phyloP scores from a whole-genome alignment of 2,329 filamentous ascomycete genomes.

The Colletotrichum noveboracense region DNA sequence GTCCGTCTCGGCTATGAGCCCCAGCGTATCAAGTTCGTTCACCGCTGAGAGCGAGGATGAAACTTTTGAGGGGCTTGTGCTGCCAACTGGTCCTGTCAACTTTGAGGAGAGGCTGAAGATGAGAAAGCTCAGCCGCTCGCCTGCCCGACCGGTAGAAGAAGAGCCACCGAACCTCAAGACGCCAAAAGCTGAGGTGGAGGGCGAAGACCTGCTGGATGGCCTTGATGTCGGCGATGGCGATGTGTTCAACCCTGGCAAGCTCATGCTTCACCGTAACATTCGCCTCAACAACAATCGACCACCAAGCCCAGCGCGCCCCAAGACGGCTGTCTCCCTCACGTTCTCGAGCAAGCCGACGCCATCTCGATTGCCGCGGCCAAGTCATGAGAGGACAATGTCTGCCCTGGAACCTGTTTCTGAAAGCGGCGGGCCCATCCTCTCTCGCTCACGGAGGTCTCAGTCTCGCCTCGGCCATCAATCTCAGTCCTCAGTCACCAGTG shows the following conservation, averaged over 20 bases:
- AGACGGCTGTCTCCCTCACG: constrained; percentile 83
- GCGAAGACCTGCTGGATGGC: constrained; percentile 84
- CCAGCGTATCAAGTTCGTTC: constrained; percentile 89
- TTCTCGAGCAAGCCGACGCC: constrained; percentile 81
- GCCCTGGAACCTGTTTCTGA: constrained; percentile 94
- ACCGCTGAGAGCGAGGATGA: constrained; percentile 95
- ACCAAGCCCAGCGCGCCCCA: constrained; percentile 72
- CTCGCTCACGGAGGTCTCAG: constrained; percentile 64
- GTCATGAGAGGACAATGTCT: constrained; percentile 67
- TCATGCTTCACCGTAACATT: constrained; percentile 89
- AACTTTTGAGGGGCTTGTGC: constrained; percentile 84
- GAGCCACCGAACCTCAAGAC: constrained; percentile 37
- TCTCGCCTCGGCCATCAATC: constrained; percentile 73
- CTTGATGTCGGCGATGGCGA: constrained; percentile 87
- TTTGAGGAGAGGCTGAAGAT: constrained; percentile 80
- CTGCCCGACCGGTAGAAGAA: constrained; percentile 50
- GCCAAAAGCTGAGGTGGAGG: constrained; percentile 46
- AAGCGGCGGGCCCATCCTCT: constrained; percentile 73
- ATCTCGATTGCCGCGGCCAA: constrained; percentile 82
- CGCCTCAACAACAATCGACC: constrained; percentile 78
- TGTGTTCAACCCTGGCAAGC: constrained; percentile 79
- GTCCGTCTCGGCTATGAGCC: constrained; percentile 86
- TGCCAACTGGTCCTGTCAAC: constrained; percentile 84
- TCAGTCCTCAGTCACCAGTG: constrained; percentile 71
- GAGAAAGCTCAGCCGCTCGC: constrained; percentile 67